Percentiles rank a stretch among this genome's conserved stretches.
Conservation (phyloP, 495 filamentous ascomycete genomes). For the Gamarada debralockiae region DNA sequence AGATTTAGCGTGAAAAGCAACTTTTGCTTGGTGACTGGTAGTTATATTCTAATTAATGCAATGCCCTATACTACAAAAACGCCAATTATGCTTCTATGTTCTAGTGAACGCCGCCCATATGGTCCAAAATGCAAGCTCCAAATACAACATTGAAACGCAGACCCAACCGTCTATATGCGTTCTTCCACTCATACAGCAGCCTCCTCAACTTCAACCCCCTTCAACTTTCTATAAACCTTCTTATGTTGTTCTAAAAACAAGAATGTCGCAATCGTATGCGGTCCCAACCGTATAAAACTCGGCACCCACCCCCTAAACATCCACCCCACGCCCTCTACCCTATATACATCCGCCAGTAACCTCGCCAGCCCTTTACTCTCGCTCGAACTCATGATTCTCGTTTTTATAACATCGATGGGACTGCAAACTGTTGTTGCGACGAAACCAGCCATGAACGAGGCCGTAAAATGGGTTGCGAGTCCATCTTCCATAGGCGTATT, state of each 20-base stretch:
- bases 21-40: too few species aligned
- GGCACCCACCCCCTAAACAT: conserved; percentile 98
- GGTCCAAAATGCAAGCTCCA: conserved; percentile 4
- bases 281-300: conserved; percentile 85
- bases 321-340: conserved; percentile 78
- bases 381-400: conserved; percentile 79
- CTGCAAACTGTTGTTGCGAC: conserved; percentile 93
- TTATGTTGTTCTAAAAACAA: conserved; percentile 92
- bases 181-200: conserved; percentile 5
- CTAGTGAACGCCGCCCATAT: conserved; percentile 16
- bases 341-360: conserved; percentile 64
- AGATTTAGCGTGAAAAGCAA: too few species aligned
- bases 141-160: not conserved
- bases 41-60: conserved; percentile 7
- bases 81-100: conserved; percentile 23
- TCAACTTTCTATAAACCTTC: conserved; percentile 55
- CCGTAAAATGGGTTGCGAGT: conserved; percentile 79
- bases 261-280: conserved; percentile 92
- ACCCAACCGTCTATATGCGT: not conserved
- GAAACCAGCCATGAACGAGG: conserved; percentile 83
- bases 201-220: conserved; percentile 35
- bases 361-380: conserved; percentile 54
- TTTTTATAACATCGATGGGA: conserved; percentile 97
- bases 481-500: conserved; percentile 69
- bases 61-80: conserved; percentile 22